Evolutionary conservation across 441 rosid species (phyloP), one percentile per base, ranked within the genome.

Genomic region (Sinapis alba): DNA sequence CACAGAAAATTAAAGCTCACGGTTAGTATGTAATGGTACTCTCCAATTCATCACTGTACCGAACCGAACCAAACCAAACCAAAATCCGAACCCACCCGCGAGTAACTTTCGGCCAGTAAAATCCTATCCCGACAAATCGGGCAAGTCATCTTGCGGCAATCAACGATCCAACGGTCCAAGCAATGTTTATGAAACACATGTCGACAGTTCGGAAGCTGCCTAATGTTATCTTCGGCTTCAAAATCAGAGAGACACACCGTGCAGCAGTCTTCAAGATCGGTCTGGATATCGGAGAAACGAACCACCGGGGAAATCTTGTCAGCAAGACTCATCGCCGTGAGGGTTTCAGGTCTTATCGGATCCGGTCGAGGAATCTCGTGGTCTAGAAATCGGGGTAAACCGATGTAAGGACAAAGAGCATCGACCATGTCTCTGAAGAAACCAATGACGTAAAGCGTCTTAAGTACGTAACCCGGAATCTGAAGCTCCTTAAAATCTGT

Each of bases 211-310:
- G 92, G 73, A 6, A 94, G 85, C 62, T 73, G 83, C 16, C 94
- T 81, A 80, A 86, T 77, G 84, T 86, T 87, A 28, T 94, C 95
- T 13, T 73, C 74, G 2, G 72, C 83, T 43, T 85, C 82, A 58
- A 92, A 92, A 70, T 92, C 97, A 67, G 80, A 79, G 28, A 94
- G 82, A 65, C 98, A 94, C 3, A 92, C 97, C 61, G 95, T 93
- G 68, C 98, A 94, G 80, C 94, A 82, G n/a, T 92, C 98, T 6
- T 88, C 88, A 12, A 90, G 90, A 72, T 83, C 84, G 24, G 80
- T 54, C 78, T 89, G 23, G 79, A 77, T 24, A 32, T 73, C 81
- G 0, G 74, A 78, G 82, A 94, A 85, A 78, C 66, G 79, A 54
- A 88, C 88, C 36, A 87, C 86, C 7, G 95, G 97, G 2, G 88